phyloP scores from a whole-genome alignment of 139 green algal genomes.

The Closterium sp. region DNA sequence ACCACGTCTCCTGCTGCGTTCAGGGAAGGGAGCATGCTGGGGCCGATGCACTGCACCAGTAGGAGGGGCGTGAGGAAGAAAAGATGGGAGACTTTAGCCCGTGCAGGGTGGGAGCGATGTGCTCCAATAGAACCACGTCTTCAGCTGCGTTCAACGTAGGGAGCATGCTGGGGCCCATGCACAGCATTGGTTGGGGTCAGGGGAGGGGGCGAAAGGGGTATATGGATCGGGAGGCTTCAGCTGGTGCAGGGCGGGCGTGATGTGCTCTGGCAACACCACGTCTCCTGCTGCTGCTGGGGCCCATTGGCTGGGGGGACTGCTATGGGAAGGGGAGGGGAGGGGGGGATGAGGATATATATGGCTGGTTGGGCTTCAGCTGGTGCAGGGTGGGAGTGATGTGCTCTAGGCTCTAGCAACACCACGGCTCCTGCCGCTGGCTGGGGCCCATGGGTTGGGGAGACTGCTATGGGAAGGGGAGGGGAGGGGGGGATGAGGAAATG shows the following conservation, averaged over 20 bases:
- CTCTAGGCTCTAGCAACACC: constrained; percentile 68
- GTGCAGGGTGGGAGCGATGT: neutral
- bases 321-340: neutral
- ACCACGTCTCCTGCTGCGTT: constrained; percentile 72
- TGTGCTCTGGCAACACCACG: constrained; percentile 67
- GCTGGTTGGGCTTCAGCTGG: neutral
- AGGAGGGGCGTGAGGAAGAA: neutral
- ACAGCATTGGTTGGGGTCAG: no score
- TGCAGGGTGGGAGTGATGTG: constrained; percentile 45
- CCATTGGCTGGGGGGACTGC: constrained; percentile 65
- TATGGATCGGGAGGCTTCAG: neutral
- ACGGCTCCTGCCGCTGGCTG: constrained; percentile 73
- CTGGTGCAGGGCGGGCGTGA: constrained; percentile 1
- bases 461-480: neutral
- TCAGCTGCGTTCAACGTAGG: neutral
- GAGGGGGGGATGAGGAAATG: no score
- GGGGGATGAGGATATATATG: neutral
- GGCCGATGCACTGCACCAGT: constrained; percentile 65
- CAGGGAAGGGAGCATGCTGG: constrained; percentile 79
- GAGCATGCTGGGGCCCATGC: neutral
- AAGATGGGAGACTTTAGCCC: neutral
- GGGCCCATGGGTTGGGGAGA: constrained; percentile 70
- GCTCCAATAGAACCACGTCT: neutral
- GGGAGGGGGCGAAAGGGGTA: neutral
- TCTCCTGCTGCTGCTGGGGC: constrained; percentile 76